These are phyloP conservation scores for Furcasterigmium furcatum DNA, from an alignment of 2,329 filamentous ascomycete species.

Conservation along the genomic window DNA sequence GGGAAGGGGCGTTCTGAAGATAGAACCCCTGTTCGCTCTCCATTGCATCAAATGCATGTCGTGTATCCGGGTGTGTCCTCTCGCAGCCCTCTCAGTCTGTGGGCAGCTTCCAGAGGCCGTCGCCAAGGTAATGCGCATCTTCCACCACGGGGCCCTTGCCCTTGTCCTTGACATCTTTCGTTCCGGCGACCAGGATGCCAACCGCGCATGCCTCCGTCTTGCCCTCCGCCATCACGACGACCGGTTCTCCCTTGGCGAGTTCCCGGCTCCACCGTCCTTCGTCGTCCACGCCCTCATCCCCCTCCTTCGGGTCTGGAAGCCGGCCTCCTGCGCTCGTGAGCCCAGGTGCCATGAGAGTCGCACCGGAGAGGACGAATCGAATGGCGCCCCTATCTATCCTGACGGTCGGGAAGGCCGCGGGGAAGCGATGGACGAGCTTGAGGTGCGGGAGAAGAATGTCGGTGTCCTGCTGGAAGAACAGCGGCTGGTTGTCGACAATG, in stretches of 20 bases:
- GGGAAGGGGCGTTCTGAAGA: too few relatives aligned
- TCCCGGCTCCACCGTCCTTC: constrained; percentile 62
- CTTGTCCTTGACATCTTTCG: constrained; percentile 88
- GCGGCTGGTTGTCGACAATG: constrained; percentile 69
- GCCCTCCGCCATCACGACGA: constrained; percentile 88
- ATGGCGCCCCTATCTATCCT: constrained; percentile 95
- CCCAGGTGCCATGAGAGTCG: constrained; percentile 93
- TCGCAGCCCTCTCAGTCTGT: constrained; percentile 33
- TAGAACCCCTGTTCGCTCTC: too few relatives aligned
- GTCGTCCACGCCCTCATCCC: constrained; percentile 42
- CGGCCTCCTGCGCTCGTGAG: constrained; percentile 80
- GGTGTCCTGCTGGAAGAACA: constrained; percentile 87
- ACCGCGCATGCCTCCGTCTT: constrained; percentile 91
- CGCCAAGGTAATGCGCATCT: constrained; percentile 88
- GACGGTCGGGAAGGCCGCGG: constrained; percentile 75
- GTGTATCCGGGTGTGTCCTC: not conserved
- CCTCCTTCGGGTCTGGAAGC: constrained; percentile 57
- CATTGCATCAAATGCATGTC: too few relatives aligned
- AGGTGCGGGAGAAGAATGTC: constrained; percentile 83
- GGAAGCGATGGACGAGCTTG: constrained; percentile 84
- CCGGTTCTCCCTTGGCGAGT: constrained; percentile 75
- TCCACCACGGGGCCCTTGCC: constrained; percentile 94
- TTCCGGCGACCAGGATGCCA: constrained; percentile 78
- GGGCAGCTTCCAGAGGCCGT: constrained; percentile 81
- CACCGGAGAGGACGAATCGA: constrained; percentile 90